These are phyloP conservation scores for Ceratocystis lukuohia DNA, from an alignment of 2,329 filamentous ascomycete species.

Conservation along the genomic window DNA sequence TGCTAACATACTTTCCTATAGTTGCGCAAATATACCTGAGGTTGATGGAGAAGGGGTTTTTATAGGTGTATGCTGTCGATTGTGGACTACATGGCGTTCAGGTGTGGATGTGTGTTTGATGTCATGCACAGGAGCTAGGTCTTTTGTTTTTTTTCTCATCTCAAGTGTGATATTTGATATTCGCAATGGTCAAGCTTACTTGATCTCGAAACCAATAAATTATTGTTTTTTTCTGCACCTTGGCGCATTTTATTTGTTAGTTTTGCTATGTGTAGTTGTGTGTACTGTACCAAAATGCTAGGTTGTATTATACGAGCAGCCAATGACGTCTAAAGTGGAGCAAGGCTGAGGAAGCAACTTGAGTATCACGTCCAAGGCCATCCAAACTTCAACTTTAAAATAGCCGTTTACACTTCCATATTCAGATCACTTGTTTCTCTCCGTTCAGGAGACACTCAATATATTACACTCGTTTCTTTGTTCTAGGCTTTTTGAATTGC, in stretches of 20 bases:
- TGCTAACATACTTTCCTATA: constrained; percentile 13
- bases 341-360: constrained; percentile 1
- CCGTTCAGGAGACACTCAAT: background rate
- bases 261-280: background rate
- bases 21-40: constrained; percentile 19
- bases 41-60: background rate
- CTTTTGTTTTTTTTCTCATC: constrained; percentile 1
- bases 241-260: background rate
- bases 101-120: background rate
- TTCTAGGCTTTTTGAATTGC: background rate
- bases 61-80: background rate
- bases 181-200: background rate
- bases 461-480: background rate
- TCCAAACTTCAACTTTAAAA: background rate
- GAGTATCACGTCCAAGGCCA: background rate
- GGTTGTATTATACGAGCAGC: background rate
- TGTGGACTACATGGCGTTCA: background rate
- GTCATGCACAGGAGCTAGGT: background rate
- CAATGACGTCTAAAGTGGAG: constrained; percentile 13
- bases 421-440: background rate
- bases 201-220: background rate
- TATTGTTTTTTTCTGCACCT: background rate
- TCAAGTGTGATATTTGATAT: background rate
- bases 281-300: background rate
- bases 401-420: background rate